Evolutionary conservation across 495 filamentous ascomycete genomes (phyloP), one percentile per base, ranked within the genome.

Genomic region (Aspergillus bertholletiae): DNA sequence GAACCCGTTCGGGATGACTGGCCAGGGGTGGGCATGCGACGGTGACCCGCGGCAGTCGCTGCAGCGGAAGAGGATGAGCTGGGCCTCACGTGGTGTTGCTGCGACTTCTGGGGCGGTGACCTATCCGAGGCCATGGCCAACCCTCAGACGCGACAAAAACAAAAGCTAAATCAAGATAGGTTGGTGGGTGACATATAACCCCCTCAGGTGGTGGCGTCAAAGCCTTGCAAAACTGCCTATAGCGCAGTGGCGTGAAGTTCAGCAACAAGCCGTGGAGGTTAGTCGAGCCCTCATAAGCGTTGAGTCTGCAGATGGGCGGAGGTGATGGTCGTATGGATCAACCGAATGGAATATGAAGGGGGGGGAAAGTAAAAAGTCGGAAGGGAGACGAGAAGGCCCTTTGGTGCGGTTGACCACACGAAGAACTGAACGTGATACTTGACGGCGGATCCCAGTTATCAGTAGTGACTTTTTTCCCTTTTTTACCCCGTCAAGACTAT

Each of bases 61-160:
- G 51, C 39, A 23, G 43, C 47, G 44, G 52, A 58, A 27, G 67
- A 54, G 48, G 61, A 55, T 26, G 59, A 63, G 54, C 57, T 51
- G 56, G 57, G 55, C 51, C 51, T 64, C 62, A 61, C 57, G 56
- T 59, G 56, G 43, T 56, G 56, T 51, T 58, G 56, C 58, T 57
- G 59, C 21, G 56, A 58, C 53, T 62, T 64, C 30, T 54, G 60
- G 47, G 59, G 56, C 49, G 64, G 61, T 63, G 61, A 64, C 54
- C 54, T 57, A 53, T 64, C 64, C 46, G 57, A 50, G 64, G 64
- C 58, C 61, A 67, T 67, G 57, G 46, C 64, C 59, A 55, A 50
- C 49, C 58, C 53, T 57, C 59, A 58, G 50, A 50, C 34, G 54
- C 58, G 51, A 56, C 45, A 54, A 34, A 49, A 18, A 43, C 22